phyloP scores from a whole-genome alignment of 108 stramenopile species.

The Cyclotella kingstonii region DNA sequence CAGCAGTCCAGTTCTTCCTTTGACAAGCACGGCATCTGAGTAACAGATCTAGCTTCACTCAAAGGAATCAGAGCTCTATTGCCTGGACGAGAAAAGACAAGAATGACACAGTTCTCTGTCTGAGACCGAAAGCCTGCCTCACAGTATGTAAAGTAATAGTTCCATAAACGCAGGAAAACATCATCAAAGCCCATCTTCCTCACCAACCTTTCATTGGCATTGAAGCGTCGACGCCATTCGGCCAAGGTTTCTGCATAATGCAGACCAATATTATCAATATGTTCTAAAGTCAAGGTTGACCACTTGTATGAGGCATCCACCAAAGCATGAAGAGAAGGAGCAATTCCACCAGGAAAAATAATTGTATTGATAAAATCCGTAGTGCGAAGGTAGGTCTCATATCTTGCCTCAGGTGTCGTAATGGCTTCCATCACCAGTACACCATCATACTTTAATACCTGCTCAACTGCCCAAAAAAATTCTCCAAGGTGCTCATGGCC shows the following conservation, averaged over 20 bases:
- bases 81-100: conserved; percentile 77
- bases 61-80: conserved; percentile 60
- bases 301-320: conserved; percentile 81
- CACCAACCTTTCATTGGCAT: conserved; percentile 59
- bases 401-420: conserved; percentile 93
- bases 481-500: conserved; percentile 90
- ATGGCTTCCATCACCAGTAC: conserved; percentile 96
- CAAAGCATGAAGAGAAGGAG: conserved; percentile 88
- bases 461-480: conserved; percentile 91
- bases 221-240: conserved; percentile 93
- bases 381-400: conserved; percentile 82
- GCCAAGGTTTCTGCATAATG: conserved; percentile 95
- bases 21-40: conserved; percentile 53
- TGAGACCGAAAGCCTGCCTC: conserved; percentile 91
- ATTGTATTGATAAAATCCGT: conserved; percentile 97
- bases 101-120: conserved; percentile 73
- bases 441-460: conserved; percentile 82
- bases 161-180: conserved; percentile 91
- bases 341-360: conserved; percentile 93
- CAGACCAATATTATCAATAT: conserved; percentile 89
- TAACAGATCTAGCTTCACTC: conserved; percentile 60
- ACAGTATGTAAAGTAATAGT: conserved; percentile 95
- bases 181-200: conserved; percentile 90
- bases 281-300: conserved; percentile 78
- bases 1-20: conserved; percentile 53